Evolutionary conservation across 2,329 filamentous ascomycete species (phyloP), one percentile per base, ranked within the genome.

Genomic region (Penicillium aurantiogriseum): DNA sequence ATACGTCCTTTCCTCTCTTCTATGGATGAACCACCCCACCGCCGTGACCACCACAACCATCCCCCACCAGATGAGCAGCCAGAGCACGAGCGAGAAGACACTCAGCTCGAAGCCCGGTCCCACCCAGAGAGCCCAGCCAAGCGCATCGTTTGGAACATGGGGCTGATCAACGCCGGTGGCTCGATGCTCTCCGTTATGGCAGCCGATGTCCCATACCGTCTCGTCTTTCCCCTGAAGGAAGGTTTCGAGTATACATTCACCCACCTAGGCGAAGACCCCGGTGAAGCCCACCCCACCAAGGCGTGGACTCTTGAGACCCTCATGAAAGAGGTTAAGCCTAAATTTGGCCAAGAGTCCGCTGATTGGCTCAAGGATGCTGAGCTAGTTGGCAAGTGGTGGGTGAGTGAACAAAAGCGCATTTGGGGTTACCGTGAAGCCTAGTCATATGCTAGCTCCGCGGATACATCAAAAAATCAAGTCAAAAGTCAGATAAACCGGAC

Each of bases 161-260:
- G 68, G 6, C 53, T 73, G 2, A 70, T 73, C 57, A 74, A 74
- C 33, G 67, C 70, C 0, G 72, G 72, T 42, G 70, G 70, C 15
- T 66, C 68, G 1, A 67, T 88, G 88, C 73, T 82, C 81, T 60
- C 79, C 80, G 60, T 87, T 89, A 76, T 86, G 86, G 5, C 82
- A 79, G 62, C 97, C 88, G 91, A 85, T 88, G 66, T 91, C 92
- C 79, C 74, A 46, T 73, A 83, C 95, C 58, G 81, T 83, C 58
- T 92, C 89, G 61, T 67, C 19, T 86, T 97, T 53, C 86, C 90
- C 5, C 86, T 93, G 67, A 84, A 90, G 68, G 91, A 96, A 73
- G 89, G 89, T 49, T 89, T 81, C 38, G 63, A 69, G 56, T 74
- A 71, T 40, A 61, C 62, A 46, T 77, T 77, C 62, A 72, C 72